Evolutionary conservation across 1,284 basidiomycete genomes (phyloP).

Genomic region (Marasmius tenuissimus): DNA sequence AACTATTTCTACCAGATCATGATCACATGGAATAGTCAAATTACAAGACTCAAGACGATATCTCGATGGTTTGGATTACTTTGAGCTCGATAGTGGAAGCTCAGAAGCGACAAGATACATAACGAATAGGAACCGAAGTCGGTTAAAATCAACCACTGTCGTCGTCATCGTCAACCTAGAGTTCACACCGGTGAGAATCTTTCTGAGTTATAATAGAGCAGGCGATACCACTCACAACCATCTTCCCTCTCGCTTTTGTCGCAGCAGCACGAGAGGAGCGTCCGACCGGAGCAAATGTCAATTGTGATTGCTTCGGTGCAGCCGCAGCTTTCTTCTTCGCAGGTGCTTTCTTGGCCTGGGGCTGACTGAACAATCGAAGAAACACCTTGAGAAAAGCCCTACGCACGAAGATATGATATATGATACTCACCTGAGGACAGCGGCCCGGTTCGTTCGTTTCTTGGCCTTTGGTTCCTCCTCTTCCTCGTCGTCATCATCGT

Average conservation of each 20-base stretch:
- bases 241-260: slow-evolving; percentile 53
- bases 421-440: slow-evolving; percentile 55
- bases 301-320: slow-evolving; percentile 50
- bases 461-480: slow-evolving; percentile 40
- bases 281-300: slow-evolving; percentile 62
- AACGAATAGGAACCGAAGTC: not conserved
- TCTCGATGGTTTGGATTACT: too few relatives aligned
- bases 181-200: not conserved
- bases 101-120: not conserved
- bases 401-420: slow-evolving; percentile 14
- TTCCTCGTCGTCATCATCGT: slow-evolving; percentile 60
- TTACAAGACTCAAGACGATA: too few relatives aligned
- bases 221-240: slow-evolving; percentile 36
- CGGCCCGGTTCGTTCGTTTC: slow-evolving; percentile 66
- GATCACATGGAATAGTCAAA: too few relatives aligned
- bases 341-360: slow-evolving; percentile 55
- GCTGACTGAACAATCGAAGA: slow-evolving; percentile 30
- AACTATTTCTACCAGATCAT: too few relatives aligned
- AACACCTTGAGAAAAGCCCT: not conserved
- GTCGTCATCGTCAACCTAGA: slow-evolving; percentile 16
- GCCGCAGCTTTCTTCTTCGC: slow-evolving; percentile 53
- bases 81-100: not conserved
- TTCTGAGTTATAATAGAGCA: not conserved
- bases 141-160: slow-evolving; percentile 16
- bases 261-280: slow-evolving; percentile 60